Base-by-base conservation (phyloP, 306 rosid genomes). In the Inga oerstediana region DNA sequence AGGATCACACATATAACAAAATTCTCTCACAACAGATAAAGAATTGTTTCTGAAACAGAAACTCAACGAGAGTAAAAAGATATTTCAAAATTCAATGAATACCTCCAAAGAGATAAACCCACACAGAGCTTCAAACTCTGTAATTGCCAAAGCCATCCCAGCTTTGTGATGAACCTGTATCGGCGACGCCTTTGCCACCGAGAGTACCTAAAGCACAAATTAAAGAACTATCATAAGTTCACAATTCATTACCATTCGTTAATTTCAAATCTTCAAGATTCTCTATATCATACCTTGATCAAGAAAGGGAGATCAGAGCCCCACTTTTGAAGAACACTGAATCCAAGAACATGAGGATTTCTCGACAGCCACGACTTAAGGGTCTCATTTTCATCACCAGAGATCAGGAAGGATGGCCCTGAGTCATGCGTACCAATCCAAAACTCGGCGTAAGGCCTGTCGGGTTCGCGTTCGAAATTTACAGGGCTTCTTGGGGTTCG, bases 151-250 rank as follows among this genome's bases (percentile, higher is more conserved):
- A 61, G 98, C 94, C 98, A 93, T 93, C 81, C 90, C 96, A 7
- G 97, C 94, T 85, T 93, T 93, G 79, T 93, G 98, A 70, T 93
- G 96, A 59, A 96, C 97, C 82, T 93, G 96, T 73, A 93, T 93
- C 4, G 97, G 91, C 81, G 89, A 90, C 59, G 92, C 92, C 66
- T 93, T 93, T 1, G 78, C 83, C 72, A 93, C 93, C 3, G 96
- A 93, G 9, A 91, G 92, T 17, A 93, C 90, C 97, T 93, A 48
- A 58, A 10, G 24, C 64, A 52, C 65, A 52, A 73, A 78, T 32
- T 61, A 68, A 46, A 1, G 3, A 46, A 54, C 22, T 45, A 71
- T 76, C 1, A 56, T 41, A 19, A 37, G 3, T 52, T 39, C 73
- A 78, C 15, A 74, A 79, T 44, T 35, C 30, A 41, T 34, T 39